Evolutionary conservation across 2,329 filamentous ascomycete species (phyloP).

Genomic region (Cytospora mali): DNA sequence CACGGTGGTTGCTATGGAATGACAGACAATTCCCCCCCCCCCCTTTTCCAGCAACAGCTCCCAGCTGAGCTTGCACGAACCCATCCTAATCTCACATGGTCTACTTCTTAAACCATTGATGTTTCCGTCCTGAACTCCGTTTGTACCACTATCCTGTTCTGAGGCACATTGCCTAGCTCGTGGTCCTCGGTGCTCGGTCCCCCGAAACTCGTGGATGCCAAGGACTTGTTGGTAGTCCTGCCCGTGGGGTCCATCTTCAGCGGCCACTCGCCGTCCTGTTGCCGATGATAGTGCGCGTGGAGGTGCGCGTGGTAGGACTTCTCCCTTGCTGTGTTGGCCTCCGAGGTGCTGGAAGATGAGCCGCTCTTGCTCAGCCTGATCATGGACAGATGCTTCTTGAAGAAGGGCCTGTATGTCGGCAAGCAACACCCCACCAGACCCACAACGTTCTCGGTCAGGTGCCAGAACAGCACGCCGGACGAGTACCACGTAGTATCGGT

Average conservation of each 20-base stretch:
- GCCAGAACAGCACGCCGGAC: constrained; percentile 7
- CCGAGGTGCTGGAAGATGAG: background rate
- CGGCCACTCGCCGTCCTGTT: constrained; percentile 9
- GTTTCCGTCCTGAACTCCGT: constrained; percentile 6
- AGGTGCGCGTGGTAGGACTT: background rate
- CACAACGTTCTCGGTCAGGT: constrained; percentile 24
- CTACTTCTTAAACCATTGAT: background rate
- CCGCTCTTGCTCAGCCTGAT: constrained; percentile 1
- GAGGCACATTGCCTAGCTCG: background rate
- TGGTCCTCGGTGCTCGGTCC: background rate
- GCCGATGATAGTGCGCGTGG: constrained; percentile 1
- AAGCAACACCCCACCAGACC: constrained; percentile 28
- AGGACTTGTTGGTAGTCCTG: background rate
- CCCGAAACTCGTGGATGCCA: background rate
- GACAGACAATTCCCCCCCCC: no score
- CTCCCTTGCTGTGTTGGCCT: background rate
- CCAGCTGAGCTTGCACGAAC: no score
- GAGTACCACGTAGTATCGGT: constrained; percentile 14
- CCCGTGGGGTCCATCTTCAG: background rate
- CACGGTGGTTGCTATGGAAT: no score
- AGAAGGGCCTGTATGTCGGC: constrained; percentile 9
- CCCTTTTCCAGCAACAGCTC: no score
- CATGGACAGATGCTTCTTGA: constrained; percentile 1
- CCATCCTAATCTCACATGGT: background rate
- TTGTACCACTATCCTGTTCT: background rate